These are phyloP conservation scores for Yarrowia divulgata DNA, from an alignment of 805 yeast species.

Conservation along the genomic window DNA sequence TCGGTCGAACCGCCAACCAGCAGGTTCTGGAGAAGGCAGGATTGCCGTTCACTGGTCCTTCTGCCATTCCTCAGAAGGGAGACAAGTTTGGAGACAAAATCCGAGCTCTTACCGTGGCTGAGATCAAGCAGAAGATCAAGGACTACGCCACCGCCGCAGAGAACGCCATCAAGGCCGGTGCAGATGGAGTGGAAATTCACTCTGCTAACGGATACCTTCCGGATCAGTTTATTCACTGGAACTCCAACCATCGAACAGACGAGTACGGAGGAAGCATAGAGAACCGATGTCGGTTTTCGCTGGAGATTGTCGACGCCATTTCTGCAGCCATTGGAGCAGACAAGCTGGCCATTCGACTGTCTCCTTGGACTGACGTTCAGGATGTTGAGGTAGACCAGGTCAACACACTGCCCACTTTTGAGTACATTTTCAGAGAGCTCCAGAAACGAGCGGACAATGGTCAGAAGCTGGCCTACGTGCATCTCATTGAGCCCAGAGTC, in stretches of 20 bases:
- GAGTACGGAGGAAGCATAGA: constrained; percentile 68
- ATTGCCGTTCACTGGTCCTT: constrained; percentile 18
- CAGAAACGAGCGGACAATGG: constrained; percentile 52
- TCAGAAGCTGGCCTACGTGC: constrained; percentile 52
- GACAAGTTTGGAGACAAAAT: constrained; percentile 32
- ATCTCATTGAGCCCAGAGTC: constrained; percentile 52
- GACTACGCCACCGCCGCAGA: constrained; percentile 61
- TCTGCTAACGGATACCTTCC: constrained; percentile 67
- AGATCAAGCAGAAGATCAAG: constrained; percentile 55
- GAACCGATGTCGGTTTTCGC: constrained; percentile 59
- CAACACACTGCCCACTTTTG: constrained; percentile 51
- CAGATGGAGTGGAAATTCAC: constrained; percentile 72
- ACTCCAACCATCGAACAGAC: constrained; percentile 62
- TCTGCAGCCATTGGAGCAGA: constrained; percentile 61
- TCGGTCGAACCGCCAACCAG: constrained; percentile 52
- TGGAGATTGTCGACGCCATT: constrained; percentile 62
- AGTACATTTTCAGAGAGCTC: constrained; percentile 54
- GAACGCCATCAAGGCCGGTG: constrained; percentile 60
- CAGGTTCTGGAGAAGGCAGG: constrained; percentile 23
- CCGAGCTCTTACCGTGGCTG: constrained; percentile 51
- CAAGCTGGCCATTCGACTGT: constrained; percentile 56
- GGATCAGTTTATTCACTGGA: constrained; percentile 56
- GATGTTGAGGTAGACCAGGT: constrained; percentile 42
- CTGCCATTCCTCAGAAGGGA: constrained; percentile 45
- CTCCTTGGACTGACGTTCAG: constrained; percentile 44